These are phyloP conservation scores for Suillus hirtellus DNA, from an alignment of 768 basidiomycete species.

Conservation along the genomic window DNA sequence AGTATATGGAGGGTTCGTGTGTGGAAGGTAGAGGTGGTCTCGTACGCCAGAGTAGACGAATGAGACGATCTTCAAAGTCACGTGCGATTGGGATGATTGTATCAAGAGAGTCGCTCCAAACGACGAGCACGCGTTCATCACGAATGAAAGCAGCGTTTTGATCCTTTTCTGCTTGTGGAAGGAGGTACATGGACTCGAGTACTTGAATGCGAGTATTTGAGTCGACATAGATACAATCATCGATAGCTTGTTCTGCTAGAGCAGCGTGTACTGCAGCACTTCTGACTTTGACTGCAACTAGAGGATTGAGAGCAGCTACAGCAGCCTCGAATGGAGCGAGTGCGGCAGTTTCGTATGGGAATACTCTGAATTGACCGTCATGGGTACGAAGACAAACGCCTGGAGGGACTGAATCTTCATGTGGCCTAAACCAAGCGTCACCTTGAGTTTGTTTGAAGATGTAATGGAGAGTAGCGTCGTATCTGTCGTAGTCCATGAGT, in stretches of 20 bases:
- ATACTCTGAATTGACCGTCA: slow-evolving; percentile 51
- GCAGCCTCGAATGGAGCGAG: slow-evolving; percentile 58
- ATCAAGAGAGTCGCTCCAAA: slow-evolving; percentile 83
- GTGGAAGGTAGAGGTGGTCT: slow-evolving; percentile 29
- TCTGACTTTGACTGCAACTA: slow-evolving; percentile 55
- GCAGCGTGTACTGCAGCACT: slow-evolving; percentile 54
- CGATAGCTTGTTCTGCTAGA: slow-evolving; percentile 37
- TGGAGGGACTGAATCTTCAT: slow-evolving; percentile 45
- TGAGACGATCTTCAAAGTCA: slow-evolving; percentile 59
- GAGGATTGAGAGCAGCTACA: slow-evolving; percentile 51
- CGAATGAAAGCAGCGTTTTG: slow-evolving; percentile 69
- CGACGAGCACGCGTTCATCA: slow-evolving; percentile 80
- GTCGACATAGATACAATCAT: slow-evolving; percentile 46
- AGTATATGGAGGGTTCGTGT: slow-evolving; percentile 34
- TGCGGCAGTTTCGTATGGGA: slow-evolving; percentile 53
- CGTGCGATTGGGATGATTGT: slow-evolving; percentile 56
- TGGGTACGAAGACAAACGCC: slow-evolving; percentile 53
- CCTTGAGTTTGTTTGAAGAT: slow-evolving; percentile 39
- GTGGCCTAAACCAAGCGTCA: slow-evolving; percentile 56
- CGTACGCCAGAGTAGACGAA: slow-evolving; percentile 54
- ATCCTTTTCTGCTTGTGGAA: slow-evolving; percentile 52
- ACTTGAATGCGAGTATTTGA: slow-evolving; percentile 77
- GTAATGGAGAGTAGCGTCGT: slow-evolving; percentile 32
- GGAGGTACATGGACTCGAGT: slow-evolving; percentile 72
- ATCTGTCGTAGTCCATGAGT: slow-evolving; percentile 35